Evolutionary conservation across 2,329 filamentous ascomycete species (phyloP), one percentile per base, ranked within the genome.

Genomic region (Neofusicoccum laricinum): DNA sequence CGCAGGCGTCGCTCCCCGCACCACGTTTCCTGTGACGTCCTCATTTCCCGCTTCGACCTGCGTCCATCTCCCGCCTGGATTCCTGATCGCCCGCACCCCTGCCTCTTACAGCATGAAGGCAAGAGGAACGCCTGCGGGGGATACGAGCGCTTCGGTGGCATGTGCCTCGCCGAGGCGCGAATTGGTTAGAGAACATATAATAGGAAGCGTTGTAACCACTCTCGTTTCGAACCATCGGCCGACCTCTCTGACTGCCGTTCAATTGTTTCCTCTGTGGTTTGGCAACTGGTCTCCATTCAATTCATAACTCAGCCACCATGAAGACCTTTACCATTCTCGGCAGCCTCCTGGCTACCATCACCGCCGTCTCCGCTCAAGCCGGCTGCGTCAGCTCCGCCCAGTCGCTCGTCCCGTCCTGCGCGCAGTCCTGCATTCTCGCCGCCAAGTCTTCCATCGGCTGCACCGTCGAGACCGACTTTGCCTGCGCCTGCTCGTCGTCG

Each of bases 391-490:
- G 40, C 21, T 64, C 62, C 12, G 61, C 62, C 11, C 19, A 17
- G 25, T 49, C 62, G n/a, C 62, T 64, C 5, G 51, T 58, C 34
- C 62, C 62, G 21, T 40, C 50, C 12, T 64, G 62, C 25, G 62
- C 40, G 15, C 62, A 64, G 43, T 58, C 50, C 14, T 64, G 62
- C 30, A 43, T 64, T 30, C 43, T 64, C 17, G 34, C 62, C 4
- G 62, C 62, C 19, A 53, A 64, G 21, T 49, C 41, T 0, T 30
- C 62, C 51, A 45, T 57, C 30, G 62, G 62, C 12, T 64, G 51
- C 51, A 64, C 50, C 15, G 62, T 64, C 34, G 50, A 55, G 34
- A 64, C 62, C 32, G 62, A 64, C 32, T 64, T 41, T 41, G 50
- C 50, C 10, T 64, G 62, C 51, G 62, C 25, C 12, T 64, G 62